Conservation (phyloP, 2,329 filamentous ascomycete genomes). For the Fusarium piperis region DNA sequence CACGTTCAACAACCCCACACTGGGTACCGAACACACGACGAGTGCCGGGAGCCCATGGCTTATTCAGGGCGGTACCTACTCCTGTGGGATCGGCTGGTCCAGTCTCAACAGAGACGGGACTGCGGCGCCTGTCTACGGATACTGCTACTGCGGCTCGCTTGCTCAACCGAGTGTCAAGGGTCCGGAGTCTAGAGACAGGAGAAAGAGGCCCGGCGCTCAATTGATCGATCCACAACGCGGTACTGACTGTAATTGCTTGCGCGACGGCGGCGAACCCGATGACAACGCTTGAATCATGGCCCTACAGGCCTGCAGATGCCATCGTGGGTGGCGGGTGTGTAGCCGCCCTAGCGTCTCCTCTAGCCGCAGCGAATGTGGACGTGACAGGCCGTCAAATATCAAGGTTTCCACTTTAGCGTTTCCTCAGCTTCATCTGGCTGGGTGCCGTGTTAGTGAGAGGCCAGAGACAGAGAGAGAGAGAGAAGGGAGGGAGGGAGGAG, state of each 20-base stretch:
- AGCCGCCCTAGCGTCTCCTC: slow-evolving; percentile 41
- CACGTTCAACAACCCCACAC: slow-evolving; percentile 22
- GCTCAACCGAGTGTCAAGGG: not conserved
- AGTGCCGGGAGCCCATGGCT: slow-evolving; percentile 25
- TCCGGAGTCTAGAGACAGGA: not conserved
- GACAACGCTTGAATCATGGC: slow-evolving; percentile 33
- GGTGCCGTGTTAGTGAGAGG: not conserved
- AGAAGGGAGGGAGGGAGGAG: not conserved
- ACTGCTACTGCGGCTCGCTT: not conserved
- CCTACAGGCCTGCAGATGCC: slow-evolving; percentile 36
- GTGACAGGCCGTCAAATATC: slow-evolving; percentile 41
- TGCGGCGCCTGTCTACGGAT: not conserved
- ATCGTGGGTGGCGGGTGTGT: slow-evolving; percentile 42
- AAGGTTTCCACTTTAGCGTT: slow-evolving; percentile 28
- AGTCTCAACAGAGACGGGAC: slow-evolving; percentile 13
- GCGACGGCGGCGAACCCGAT: slow-evolving; percentile 34
- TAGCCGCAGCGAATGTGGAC: slow-evolving; percentile 38
- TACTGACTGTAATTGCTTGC: slow-evolving; percentile 37
- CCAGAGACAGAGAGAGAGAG: not conserved
- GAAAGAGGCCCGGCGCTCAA: slow-evolving; percentile 2
- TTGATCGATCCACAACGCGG: slow-evolving; percentile 18
- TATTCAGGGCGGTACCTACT: not conserved
- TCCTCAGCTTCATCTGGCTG: slow-evolving; percentile 22
- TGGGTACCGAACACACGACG: slow-evolving; percentile 27
- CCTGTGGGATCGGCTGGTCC: slow-evolving; percentile 8